Percentiles rank a stretch among this genome's conserved stretches.
Conservation (phyloP, 257 asterid genomes). For the Nicotiana undulata region DNA sequence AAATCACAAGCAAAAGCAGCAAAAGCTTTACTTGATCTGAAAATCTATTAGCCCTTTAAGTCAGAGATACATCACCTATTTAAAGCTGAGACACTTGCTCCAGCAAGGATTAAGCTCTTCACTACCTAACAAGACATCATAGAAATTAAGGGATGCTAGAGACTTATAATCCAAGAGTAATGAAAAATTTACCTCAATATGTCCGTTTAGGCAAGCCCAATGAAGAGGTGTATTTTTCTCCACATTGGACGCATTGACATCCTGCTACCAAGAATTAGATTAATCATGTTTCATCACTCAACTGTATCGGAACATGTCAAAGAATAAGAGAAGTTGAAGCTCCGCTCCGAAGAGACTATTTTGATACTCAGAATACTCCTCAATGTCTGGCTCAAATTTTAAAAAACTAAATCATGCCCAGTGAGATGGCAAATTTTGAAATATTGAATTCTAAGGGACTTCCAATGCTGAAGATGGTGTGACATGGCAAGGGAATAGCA, state of each 20-base stretch:
- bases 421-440: too few species aligned
- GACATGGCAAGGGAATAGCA: too few species aligned
- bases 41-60: neutral
- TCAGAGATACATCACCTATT: conserved; percentile 44
- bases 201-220: conserved; percentile 94
- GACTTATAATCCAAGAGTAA: neutral
- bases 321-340: neutral
- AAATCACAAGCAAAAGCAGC: neutral
- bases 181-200: conserved; percentile 52
- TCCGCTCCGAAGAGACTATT: neutral
- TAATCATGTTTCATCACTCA: conserved; percentile 1
- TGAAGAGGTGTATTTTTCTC: conserved; percentile 93
- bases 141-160: neutral
- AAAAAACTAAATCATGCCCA: neutral
- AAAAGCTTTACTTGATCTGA: neutral
- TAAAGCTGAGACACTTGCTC: conserved; percentile 61
- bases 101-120: conserved; percentile 62
- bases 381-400: neutral
- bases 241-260: conserved; percentile 64
- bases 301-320: neutral
- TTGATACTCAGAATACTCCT: neutral
- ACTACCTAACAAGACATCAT: conserved; percentile 41
- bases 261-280: conserved; percentile 36
- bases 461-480: too few species aligned
- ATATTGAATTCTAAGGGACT: too few species aligned